Evolutionary conservation across 2,329 filamentous ascomycete species (phyloP).

Genomic region (Ceratocystis alfenasii): DNA sequence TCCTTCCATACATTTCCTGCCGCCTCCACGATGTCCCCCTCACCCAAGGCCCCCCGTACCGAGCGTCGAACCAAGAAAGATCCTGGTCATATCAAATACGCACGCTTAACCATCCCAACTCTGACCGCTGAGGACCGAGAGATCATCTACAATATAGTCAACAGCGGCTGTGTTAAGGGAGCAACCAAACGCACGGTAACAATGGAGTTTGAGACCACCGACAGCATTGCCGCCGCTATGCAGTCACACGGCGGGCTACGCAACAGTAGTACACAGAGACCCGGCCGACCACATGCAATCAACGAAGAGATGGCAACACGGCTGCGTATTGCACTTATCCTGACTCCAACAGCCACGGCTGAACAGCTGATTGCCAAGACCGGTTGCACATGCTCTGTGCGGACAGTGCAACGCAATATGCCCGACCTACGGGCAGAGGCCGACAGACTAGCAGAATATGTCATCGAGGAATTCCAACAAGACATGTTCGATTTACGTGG

Average conservation of each 20-base stretch:
- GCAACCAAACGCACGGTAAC: constrained; percentile 10
- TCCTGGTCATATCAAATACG: constrained; percentile 18
- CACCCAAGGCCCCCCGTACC: not conserved
- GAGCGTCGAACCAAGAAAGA: constrained; percentile 15
- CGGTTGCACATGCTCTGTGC: constrained; percentile 19
- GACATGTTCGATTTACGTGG: constrained; percentile 13
- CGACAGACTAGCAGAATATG: constrained; percentile 18
- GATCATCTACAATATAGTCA: constrained; percentile 17
- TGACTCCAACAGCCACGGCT: constrained; percentile 20
- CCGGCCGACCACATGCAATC: constrained; percentile 19
- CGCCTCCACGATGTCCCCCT: not conserved
- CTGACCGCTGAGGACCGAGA: constrained; percentile 16
- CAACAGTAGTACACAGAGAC: not conserved
- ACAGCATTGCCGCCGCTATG: constrained; percentile 5
- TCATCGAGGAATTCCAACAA: constrained; percentile 20
- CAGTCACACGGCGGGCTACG: not conserved
- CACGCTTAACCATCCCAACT: constrained; percentile 16
- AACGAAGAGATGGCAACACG: constrained; percentile 19
- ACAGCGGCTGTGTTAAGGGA: constrained; percentile 12
- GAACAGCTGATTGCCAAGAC: constrained; percentile 21
- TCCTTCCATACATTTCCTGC: not conserved
- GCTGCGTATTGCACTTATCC: constrained; percentile 18
- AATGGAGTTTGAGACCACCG: constrained; percentile 15
- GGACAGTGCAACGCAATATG: constrained; percentile 21
- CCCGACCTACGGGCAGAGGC: constrained; percentile 16